Evolutionary conservation across 192 early-diverging fungal species (phyloP).

Genomic region (Dimargaris xerosporica): DNA sequence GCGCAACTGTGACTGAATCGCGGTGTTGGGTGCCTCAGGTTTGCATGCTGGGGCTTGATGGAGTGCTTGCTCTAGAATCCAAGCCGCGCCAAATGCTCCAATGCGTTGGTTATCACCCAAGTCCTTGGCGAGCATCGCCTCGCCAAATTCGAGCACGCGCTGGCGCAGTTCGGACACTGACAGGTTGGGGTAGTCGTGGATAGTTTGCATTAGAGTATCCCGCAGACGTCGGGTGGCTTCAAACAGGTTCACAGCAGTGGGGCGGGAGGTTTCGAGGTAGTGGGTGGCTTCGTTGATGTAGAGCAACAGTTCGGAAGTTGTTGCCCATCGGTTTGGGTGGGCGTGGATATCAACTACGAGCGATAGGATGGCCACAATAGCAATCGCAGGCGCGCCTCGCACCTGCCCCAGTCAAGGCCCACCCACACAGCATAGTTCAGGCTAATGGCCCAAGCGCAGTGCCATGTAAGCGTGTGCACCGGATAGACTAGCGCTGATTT

Average conservation of each 20-base stretch:
- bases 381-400: conserved; percentile 89
- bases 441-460: no score
- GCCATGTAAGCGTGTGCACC: no score
- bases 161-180: conserved; percentile 22
- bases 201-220: neutral
- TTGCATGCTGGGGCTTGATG: conserved; percentile 8
- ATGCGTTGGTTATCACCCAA: conserved; percentile 78
- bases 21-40: conserved; percentile 5
- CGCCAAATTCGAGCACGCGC: conserved; percentile 45
- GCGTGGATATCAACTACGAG: conserved; percentile 62
- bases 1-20: conserved; percentile 4
- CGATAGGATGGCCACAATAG: conserved; percentile 84
- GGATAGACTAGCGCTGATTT: no score
- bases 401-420: conserved; percentile 15
- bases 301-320: conserved; percentile 23
- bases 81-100: conserved; percentile 65
- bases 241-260: conserved; percentile 93
- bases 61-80: conserved; percentile 29
- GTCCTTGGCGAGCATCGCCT: conserved; percentile 73
- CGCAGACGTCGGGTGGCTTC: conserved; percentile 44
- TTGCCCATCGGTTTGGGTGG: conserved; percentile 13
- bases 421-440: neutral
- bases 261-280: conserved; percentile 78
- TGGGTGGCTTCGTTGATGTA: conserved; percentile 47
- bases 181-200: neutral